These are phyloP conservation scores for Sporisorium sorghi DNA, from an alignment of 1,284 basidiomycete species.

Conservation along the genomic window DNA sequence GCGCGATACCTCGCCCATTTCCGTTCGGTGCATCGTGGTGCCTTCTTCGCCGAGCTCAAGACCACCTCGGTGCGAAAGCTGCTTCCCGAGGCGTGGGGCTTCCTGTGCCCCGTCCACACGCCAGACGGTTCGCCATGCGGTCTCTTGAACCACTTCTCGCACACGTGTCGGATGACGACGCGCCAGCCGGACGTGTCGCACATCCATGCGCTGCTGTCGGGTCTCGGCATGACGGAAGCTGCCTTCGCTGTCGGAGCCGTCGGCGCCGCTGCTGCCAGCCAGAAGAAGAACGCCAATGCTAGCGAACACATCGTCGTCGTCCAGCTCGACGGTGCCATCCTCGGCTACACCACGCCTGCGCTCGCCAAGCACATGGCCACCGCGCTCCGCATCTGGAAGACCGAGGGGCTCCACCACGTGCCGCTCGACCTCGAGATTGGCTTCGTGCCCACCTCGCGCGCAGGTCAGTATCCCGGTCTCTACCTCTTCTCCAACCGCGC, in stretches of 20 bases:
- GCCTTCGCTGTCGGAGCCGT: constrained; percentile 42
- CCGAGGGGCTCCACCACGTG: constrained; percentile 80
- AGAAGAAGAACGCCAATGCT: constrained; percentile 77
- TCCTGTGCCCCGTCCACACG: constrained; percentile 98
- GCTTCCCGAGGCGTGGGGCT: constrained; percentile 98
- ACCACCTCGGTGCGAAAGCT: constrained; percentile 98
- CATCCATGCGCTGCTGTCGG: constrained; percentile 83
- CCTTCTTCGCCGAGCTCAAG: constrained; percentile 99
- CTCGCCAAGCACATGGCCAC: constrained; percentile 84
- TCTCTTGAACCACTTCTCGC: constrained; percentile 94
- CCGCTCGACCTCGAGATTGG: constrained; percentile 97
- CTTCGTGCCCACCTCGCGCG: constrained; percentile 86
- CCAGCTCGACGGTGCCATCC: constrained; percentile 91
- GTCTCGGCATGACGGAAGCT: constrained; percentile 93
- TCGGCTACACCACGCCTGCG: constrained; percentile 89
- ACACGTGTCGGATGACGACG: constrained; percentile 92
- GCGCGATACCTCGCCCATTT: constrained; percentile 98
- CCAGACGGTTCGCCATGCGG: constrained; percentile 98
- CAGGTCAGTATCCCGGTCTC: constrained; percentile 96
- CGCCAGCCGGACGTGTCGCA: constrained; percentile 80
- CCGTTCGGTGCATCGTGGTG: constrained; percentile 97
- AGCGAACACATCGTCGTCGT: constrained; percentile 81
- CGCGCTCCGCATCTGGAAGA: constrained; percentile 93
- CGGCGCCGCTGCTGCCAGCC: constrained; percentile 23
- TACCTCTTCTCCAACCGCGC: constrained; percentile 90